Percentiles rank a stretch among this genome's conserved stretches.
These are phyloP conservation scores for Takakia lepidozioides DNA, from an alignment of 225 moss, liverwort and hornwort species.

Conservation along the genomic window DNA sequence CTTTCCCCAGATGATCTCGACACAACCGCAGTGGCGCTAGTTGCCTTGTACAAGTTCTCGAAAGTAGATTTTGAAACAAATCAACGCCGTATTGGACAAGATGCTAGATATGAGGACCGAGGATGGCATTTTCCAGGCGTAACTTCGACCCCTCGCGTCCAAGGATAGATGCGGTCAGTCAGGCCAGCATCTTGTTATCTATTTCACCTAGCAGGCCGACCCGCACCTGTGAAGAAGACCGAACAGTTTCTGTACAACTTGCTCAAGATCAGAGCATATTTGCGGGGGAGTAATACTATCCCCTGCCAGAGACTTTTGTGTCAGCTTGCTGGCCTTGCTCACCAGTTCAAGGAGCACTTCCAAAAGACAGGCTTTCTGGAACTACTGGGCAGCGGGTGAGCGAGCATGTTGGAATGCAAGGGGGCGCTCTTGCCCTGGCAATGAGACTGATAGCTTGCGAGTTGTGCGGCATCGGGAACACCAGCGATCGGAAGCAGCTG, in stretches of 20 bases:
- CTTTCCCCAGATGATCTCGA: background rate
- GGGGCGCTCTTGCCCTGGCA: background rate
- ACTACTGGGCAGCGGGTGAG: no score
- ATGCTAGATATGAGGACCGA: slow-evolving; percentile 4
- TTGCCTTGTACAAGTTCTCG: background rate
- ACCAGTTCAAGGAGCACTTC: background rate
- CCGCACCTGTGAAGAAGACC: no score
- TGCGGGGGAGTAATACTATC: no score
- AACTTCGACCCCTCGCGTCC: slow-evolving; percentile 13
- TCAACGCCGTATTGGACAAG: slow-evolving; percentile 4
- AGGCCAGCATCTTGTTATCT: slow-evolving; percentile 2
- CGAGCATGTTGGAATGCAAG: background rate
- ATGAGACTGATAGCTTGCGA: slow-evolving; percentile 4
- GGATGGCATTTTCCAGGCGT: slow-evolving; percentile 16
- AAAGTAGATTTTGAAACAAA: slow-evolving; percentile 4
- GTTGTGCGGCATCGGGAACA: no score
- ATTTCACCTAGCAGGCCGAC: no score
- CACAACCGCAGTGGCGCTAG: no score
- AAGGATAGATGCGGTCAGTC: slow-evolving; percentile 2
- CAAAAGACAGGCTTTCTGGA: no score
- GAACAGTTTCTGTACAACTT: no score
- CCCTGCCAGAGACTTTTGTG: no score
- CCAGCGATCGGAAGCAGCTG: slow-evolving; percentile 7
- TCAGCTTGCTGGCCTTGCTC: slow-evolving; percentile 2
- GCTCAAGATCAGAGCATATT: slow-evolving; percentile 10